Conservation (phyloP, 2,329 filamentous ascomycete genomes). For the Aplosporella prunicola region DNA sequence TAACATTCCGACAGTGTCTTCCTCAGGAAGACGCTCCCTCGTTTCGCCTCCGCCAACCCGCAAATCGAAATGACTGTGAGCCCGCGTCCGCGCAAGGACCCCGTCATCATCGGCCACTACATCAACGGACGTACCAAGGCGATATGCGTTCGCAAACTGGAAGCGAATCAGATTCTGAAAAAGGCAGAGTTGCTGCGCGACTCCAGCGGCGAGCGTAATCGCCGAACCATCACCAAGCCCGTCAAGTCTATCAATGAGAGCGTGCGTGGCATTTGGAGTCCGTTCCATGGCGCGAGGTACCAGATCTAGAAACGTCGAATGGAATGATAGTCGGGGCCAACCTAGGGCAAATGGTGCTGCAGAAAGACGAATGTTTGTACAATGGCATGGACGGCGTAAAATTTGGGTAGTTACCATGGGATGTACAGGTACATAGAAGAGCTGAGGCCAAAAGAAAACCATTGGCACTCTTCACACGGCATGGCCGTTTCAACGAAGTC, state of each 20-base stretch:
- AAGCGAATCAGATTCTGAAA: slow-evolving; percentile 67
- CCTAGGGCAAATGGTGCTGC: background rate
- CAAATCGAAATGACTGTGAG: slow-evolving; percentile 87
- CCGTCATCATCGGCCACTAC: slow-evolving; percentile 80
- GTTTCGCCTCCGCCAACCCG: slow-evolving; percentile 73
- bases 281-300: slow-evolving; percentile 46
- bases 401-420: too few species aligned
- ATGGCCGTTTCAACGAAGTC: too few species aligned
- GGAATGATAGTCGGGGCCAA: background rate
- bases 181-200: slow-evolving; percentile 68
- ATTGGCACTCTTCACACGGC: too few species aligned
- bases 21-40: slow-evolving; percentile 64
- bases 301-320: slow-evolving; percentile 2
- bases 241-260: slow-evolving; percentile 54
- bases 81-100: slow-evolving; percentile 81
- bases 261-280: slow-evolving; percentile 56
- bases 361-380: background rate
- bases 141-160: slow-evolving; percentile 80
- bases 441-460: too few species aligned
- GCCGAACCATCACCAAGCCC: slow-evolving; percentile 45
- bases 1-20: slow-evolving; percentile 51
- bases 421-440: slow-evolving; percentile 7
- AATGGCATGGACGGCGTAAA: slow-evolving; percentile 9
- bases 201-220: slow-evolving; percentile 65
- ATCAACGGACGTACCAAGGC: slow-evolving; percentile 83